Percentiles rank a stretch among this genome's conserved stretches.
These are phyloP conservation scores for Sindora glabra DNA, from an alignment of 306 rosid genomes.

Conservation along the genomic window DNA sequence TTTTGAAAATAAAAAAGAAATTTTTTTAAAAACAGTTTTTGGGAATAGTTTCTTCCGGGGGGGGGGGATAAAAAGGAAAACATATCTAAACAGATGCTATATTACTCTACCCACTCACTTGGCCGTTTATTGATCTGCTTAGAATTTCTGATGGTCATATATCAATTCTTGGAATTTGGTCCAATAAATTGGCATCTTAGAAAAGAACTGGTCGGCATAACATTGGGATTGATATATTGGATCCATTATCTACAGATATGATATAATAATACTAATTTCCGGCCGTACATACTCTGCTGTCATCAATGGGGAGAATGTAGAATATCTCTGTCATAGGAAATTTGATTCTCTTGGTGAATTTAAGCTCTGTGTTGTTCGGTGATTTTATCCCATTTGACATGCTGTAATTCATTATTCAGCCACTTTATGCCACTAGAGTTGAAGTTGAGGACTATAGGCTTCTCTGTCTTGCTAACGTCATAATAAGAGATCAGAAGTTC, in stretches of 20 bases:
- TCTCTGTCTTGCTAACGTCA: slow-evolving; percentile 31
- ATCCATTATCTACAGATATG: background rate
- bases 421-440: slow-evolving; percentile 26
- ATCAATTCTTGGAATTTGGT: background rate
- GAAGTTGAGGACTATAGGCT: slow-evolving; percentile 44
- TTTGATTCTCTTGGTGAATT: background rate
- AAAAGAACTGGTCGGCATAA: too few species aligned
- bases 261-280: too few species aligned
- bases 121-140: background rate
- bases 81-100: background rate
- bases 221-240: background rate
- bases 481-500: too few species aligned
- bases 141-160: background rate
- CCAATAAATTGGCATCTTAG: background rate
- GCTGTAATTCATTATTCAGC: slow-evolving; percentile 12
- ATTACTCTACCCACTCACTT: background rate
- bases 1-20: too few species aligned
- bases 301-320: background rate
- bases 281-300: background rate
- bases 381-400: background rate
- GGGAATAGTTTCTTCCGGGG: too few species aligned
- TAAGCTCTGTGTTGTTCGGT: background rate
- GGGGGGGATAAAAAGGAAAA: too few species aligned
- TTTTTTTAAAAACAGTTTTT: too few species aligned
- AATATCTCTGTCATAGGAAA: background rate